Conservation (phyloP, 2,329 filamentous ascomycete species). For the Aspergillus awamori region DNA sequence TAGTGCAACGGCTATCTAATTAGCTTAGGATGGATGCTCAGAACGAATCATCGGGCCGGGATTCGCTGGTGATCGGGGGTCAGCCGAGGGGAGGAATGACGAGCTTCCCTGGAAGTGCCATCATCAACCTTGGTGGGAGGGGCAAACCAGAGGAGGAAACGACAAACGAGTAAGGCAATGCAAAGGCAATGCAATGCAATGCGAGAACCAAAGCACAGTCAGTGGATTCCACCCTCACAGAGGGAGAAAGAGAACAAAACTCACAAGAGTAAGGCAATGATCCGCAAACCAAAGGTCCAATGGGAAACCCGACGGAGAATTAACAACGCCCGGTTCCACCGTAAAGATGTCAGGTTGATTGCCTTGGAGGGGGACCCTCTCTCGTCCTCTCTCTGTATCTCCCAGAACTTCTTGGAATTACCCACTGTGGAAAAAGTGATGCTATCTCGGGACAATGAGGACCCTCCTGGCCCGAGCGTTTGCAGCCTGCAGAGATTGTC, state of each 20-base stretch:
- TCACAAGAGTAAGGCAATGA: background rate
- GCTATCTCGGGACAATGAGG: background rate
- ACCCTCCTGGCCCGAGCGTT: slow-evolving; percentile 1
- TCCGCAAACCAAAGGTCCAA: background rate
- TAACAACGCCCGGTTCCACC: background rate
- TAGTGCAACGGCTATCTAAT: background rate
- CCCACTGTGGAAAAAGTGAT: background rate
- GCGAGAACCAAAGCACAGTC: no score
- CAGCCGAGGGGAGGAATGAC: no score
- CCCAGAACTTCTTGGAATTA: no score
- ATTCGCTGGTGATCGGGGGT: no score
- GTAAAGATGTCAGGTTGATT: background rate
- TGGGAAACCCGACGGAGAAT: background rate
- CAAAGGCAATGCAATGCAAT: background rate
- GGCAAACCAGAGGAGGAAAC: background rate
- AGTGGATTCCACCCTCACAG: background rate
- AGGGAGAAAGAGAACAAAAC: background rate
- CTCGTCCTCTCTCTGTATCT: no score
- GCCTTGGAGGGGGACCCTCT: no score
- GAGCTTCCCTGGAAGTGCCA: background rate
- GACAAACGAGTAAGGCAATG: background rate
- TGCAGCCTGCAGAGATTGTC: background rate
- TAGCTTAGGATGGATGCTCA: no score
- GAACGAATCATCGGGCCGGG: no score
- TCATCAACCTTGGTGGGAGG: background rate